phyloP scores from a whole-genome alignment of 352 stramenopile species.

The Thraustotheca clavata region DNA sequence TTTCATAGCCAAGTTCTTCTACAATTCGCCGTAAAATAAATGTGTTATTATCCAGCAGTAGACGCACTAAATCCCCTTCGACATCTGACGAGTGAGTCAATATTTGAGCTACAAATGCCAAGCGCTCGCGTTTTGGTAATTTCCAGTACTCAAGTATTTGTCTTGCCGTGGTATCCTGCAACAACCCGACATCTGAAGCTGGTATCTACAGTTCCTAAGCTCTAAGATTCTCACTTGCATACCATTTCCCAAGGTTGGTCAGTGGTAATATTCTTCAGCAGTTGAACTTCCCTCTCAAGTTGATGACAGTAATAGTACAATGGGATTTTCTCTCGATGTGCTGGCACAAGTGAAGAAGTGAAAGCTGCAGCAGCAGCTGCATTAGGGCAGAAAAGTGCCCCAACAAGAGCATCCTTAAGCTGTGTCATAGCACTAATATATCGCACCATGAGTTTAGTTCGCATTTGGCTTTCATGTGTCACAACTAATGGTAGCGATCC shows the following conservation, averaged over 20 bases:
- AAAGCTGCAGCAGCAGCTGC: background rate
- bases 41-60: slow-evolving; percentile 44
- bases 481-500: slow-evolving; percentile 39
- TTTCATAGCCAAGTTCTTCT: slow-evolving; percentile 16
- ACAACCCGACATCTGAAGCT: slow-evolving; percentile 32
- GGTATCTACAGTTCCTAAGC: background rate
- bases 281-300: slow-evolving; percentile 48
- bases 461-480: slow-evolving; percentile 33
- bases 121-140: slow-evolving; percentile 40
- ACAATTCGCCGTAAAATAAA: slow-evolving; percentile 9
- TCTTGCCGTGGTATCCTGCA: slow-evolving; percentile 49
- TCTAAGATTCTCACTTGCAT: background rate
- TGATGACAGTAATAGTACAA: slow-evolving; percentile 56
- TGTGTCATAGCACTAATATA: slow-evolving; percentile 49
- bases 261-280: slow-evolving; percentile 22
- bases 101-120: slow-evolving; percentile 64
- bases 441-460: slow-evolving; percentile 42
- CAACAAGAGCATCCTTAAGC: slow-evolving; percentile 41
- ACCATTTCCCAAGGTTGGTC: slow-evolving; percentile 23
- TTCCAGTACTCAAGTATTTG: slow-evolving; percentile 62
- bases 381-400: slow-evolving; percentile 26
- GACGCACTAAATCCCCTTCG: slow-evolving; percentile 35
- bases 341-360: slow-evolving; percentile 11
- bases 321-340: slow-evolving; percentile 32
- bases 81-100: slow-evolving; percentile 44